Evolutionary conservation across 2,329 filamentous ascomycete species (phyloP), one percentile per base, ranked within the genome.

Genomic region (Byssochlamys sp.): DNA sequence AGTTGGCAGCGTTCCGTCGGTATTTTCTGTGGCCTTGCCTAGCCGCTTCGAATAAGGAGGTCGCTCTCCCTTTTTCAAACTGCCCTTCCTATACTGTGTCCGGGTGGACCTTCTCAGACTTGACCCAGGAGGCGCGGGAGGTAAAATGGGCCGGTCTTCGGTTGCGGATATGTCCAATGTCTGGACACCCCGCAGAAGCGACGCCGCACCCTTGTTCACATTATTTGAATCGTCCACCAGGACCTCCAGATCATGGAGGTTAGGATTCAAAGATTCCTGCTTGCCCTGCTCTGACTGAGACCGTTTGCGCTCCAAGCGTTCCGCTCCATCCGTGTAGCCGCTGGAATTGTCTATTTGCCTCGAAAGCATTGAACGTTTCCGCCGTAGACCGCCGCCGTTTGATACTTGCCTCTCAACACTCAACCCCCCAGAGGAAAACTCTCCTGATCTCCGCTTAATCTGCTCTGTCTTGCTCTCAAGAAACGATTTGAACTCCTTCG

Each of bases 361-460:
- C 4, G 92, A 97, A 4, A 99, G 80, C 89, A 95, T 96, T 0
- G 92, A 97, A 74, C 94, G 96, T 74, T 95, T 96, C 66, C 94
- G 84, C 64, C 86, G 82, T 61, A 97, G 71, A 45, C 88, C 82
- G 14, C 83, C 83, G 11, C 66, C 70, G 29, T 31, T 10, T 4
- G 74, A 84, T 11, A 76, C 70, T 74, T 83, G 73, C 73, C 80
- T 72, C 60, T 84, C 77, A 67, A 83, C 60, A 64, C 80, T 62
- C 58, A 55, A 63, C 65, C 81, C 75, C 61, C 87, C 81, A 4
- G 91, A 75, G 39, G 80, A 80, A 61, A 80, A 86, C 63, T 86
- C 90, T 26, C 87, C 87, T 0, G 91, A 95, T 65, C 89, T 84
- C 63, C 91, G 82, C 71, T 90, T 87, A 65, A 97, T 95, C 35